Percentiles rank a stretch among this genome's conserved stretches.
Evolutionary conservation across 306 rosid species (phyloP).

Genomic region (Geum urbanum): DNA sequence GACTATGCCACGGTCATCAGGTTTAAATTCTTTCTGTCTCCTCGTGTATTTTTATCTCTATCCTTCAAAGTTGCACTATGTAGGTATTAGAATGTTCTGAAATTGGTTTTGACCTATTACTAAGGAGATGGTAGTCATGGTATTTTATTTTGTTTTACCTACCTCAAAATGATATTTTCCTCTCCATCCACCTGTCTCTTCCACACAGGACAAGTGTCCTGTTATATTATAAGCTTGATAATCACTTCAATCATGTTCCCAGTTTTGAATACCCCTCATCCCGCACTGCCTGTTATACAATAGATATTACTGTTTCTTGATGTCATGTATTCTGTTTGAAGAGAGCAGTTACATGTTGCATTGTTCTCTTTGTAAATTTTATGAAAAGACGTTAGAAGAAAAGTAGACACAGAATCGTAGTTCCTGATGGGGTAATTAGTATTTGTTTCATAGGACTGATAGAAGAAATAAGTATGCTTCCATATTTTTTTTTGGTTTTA

Average conservation of each 20-base stretch:
- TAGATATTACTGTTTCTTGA: not conserved
- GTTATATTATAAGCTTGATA: not conserved
- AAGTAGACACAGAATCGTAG: not conserved
- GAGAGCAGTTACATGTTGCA: not conserved
- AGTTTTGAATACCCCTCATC: not conserved
- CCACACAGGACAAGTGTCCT: not conserved
- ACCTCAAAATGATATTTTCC: not conserved
- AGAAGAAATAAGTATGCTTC: not conserved
- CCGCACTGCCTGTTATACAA: not conserved
- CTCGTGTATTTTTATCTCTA: not conserved
- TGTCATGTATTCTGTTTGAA: not conserved
- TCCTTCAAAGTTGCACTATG: not conserved
- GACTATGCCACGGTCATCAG: conserved; percentile 99
- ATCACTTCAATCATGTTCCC: not conserved
- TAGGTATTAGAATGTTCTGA: not conserved
- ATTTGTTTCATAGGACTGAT: not conserved
- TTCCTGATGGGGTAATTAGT: not conserved
- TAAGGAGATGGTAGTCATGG: not conserved
- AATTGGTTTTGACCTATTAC: not conserved
- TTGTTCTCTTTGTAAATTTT: not conserved
- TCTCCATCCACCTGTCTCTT: not conserved
- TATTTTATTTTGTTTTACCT: not conserved
- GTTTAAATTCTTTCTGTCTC: conserved; percentile 37
- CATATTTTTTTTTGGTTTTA: not conserved
- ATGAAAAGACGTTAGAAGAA: not conserved